These are phyloP conservation scores for Fonsecaea nubica DNA, from an alignment of 2,329 filamentous ascomycete genomes.

Conservation along the genomic window DNA sequence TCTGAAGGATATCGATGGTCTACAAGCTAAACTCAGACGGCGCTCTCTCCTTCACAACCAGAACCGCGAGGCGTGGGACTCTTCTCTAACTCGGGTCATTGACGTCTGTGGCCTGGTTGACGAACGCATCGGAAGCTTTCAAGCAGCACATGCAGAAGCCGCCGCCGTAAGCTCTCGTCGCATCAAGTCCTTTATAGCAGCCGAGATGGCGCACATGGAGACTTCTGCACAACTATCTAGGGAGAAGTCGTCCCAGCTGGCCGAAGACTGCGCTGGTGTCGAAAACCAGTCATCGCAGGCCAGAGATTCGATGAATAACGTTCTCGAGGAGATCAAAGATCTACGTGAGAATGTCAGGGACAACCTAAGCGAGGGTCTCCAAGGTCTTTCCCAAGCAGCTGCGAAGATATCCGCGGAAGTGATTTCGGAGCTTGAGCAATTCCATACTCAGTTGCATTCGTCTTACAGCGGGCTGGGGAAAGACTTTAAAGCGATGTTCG, in stretches of 20 bases:
- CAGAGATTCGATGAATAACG: slow-evolving; percentile 85
- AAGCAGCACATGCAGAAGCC: slow-evolving; percentile 72
- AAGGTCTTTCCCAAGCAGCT: slow-evolving; percentile 80
- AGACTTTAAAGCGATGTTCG: slow-evolving; percentile 86
- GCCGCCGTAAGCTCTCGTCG: slow-evolving; percentile 71
- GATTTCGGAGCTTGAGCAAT: slow-evolving; percentile 80
- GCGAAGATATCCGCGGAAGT: slow-evolving; percentile 90
- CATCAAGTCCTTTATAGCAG: slow-evolving; percentile 77
- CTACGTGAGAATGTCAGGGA: slow-evolving; percentile 86
- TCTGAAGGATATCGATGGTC: slow-evolving; percentile 77
- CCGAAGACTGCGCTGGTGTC: slow-evolving; percentile 71
- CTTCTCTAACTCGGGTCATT: slow-evolving; percentile 75
- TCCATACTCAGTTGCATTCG: slow-evolving; percentile 79
- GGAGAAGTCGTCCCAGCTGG: slow-evolving; percentile 71
- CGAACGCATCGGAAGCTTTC: slow-evolving; percentile 73
- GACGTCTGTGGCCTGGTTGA: slow-evolving; percentile 81
- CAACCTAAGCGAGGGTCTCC: slow-evolving; percentile 82
- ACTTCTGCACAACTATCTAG: slow-evolving; percentile 73
- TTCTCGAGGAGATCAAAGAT: slow-evolving; percentile 90
- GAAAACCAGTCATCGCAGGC: slow-evolving; percentile 59
- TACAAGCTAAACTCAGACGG: slow-evolving; percentile 85
- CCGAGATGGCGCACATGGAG: slow-evolving; percentile 74
- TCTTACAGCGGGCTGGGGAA: slow-evolving; percentile 84
- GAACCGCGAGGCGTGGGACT: slow-evolving; percentile 80
- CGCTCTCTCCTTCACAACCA: slow-evolving; percentile 81